A percentile compares a stretch with the other conserved stretches of the same genome.
These are phyloP conservation scores for Leptographium flavum DNA, from an alignment of 2,329 filamentous ascomycete species.

Conservation along the genomic window DNA sequence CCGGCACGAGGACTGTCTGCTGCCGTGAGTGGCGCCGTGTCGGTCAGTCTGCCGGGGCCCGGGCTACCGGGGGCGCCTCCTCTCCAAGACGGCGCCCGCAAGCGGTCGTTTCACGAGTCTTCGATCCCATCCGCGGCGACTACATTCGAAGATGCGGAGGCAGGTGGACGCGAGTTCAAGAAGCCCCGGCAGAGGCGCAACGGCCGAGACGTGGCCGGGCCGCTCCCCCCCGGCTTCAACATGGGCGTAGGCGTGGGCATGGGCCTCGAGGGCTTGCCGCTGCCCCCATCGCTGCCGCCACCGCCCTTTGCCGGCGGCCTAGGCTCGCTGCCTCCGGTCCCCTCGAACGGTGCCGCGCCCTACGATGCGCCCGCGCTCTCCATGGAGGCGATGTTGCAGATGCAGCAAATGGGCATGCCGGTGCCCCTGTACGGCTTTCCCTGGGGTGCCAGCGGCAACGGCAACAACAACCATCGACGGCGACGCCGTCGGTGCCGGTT, in stretches of 20 bases:
- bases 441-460: slow-evolving; percentile 14
- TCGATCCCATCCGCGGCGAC: background rate
- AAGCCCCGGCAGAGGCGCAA: slow-evolving; percentile 20
- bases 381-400: slow-evolving; percentile 45
- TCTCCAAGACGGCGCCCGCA: slow-evolving; percentile 21
- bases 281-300: no score
- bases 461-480: slow-evolving; percentile 17
- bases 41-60: no score
- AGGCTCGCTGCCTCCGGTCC: no score
- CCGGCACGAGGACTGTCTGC: background rate
- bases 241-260: background rate
- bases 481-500: slow-evolving; percentile 46
- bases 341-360: slow-evolving; percentile 19
- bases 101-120: slow-evolving; percentile 40
- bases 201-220: slow-evolving; percentile 40
- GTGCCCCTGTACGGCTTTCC: slow-evolving; percentile 17
- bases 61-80: background rate
- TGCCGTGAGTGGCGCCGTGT: no score
- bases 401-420: slow-evolving; percentile 38
- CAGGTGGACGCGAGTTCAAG: no score
- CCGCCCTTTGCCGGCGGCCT: no score
- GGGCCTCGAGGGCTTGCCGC: no score
- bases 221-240: no score
- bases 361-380: slow-evolving; percentile 36
- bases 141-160: no score